A percentile compares a stretch with the other conserved stretches of the same genome.
Evolutionary conservation across 176 grass and related monocot species (phyloP).

Genomic region (Elaeis guineensis): DNA sequence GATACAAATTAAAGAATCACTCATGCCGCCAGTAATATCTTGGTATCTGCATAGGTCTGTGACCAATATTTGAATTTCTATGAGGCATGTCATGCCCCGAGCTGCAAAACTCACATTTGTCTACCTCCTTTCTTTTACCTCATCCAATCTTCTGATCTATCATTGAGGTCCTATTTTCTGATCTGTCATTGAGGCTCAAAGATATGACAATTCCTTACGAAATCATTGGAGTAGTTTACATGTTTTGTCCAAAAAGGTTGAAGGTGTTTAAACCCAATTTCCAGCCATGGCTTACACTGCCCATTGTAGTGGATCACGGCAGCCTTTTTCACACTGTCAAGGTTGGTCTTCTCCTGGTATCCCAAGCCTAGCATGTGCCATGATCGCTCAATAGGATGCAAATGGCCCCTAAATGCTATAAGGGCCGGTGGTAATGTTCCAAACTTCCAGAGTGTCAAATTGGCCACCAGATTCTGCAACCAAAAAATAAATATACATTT

Average conservation of each 20-base stretch:
- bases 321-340: conserved; percentile 50
- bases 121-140: not conserved
- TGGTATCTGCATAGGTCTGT: too few relatives aligned
- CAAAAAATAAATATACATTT: conserved; percentile 5
- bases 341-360: conserved; percentile 72
- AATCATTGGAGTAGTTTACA: conserved; percentile 80
- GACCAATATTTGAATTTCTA: too few relatives aligned
- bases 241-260: conserved; percentile 80
- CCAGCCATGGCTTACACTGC: conserved; percentile 88
- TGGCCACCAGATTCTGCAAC: conserved; percentile 85
- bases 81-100: too few relatives aligned
- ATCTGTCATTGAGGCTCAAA: conserved; percentile 54
- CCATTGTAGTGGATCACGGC: conserved; percentile 87
- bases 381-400: conserved; percentile 61
- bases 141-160: not conserved
- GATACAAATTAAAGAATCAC: not conserved
- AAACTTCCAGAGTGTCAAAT: conserved; percentile 84
- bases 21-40: not conserved
- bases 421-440: conserved; percentile 75
- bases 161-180: too few relatives aligned
- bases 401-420: conserved; percentile 81
- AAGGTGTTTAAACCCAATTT: conserved; percentile 78
- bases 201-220: conserved; percentile 78
- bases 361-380: conserved; percentile 92
- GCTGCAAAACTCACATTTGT: too few relatives aligned